These are phyloP conservation scores for Dissophora globulifera DNA, from an alignment of 192 early-diverging fungal species.

Conservation along the genomic window DNA sequence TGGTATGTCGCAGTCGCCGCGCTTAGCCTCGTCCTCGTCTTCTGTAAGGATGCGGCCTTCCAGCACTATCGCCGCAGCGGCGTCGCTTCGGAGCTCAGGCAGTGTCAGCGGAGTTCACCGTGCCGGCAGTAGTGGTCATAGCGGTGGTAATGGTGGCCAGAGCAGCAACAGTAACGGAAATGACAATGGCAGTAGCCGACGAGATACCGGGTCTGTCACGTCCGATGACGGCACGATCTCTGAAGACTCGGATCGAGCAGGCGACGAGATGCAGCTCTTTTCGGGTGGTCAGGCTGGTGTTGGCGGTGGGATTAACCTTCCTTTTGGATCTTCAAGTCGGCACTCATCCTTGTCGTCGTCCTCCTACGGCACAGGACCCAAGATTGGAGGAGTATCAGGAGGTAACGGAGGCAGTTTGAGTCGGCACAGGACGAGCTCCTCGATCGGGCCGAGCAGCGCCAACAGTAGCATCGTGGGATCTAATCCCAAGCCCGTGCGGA, in stretches of 20 bases:
- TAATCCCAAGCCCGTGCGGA: constrained; percentile 28
- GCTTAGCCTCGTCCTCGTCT: no score
- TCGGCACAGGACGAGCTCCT: constrained; percentile 11
- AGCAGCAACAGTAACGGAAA: background rate
- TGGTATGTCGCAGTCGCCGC: no score
- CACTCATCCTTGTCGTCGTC: background rate
- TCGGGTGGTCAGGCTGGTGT: constrained; percentile 31
- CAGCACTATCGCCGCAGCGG: no score
- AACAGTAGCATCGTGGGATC: background rate
- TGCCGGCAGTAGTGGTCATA: background rate
- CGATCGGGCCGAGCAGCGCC: background rate
- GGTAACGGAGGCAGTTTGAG: background rate
- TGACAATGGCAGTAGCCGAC: background rate
- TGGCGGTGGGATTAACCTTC: constrained; percentile 24
- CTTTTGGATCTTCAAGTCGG: constrained; percentile 6
- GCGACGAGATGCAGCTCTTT: constrained; percentile 38
- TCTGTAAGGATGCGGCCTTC: no score
- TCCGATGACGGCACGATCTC: constrained; percentile 48
- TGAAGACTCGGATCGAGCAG: constrained; percentile 35
- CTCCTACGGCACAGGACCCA: background rate
- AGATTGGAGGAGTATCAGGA: constrained; percentile 2
- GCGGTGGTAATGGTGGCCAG: background rate
- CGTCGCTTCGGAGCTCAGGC: no score
- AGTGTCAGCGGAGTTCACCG: no score
- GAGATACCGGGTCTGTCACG: constrained; percentile 22